phyloP scores from a whole-genome alignment of 139 green algal species.

The Prasinococcaceae sp. region DNA sequence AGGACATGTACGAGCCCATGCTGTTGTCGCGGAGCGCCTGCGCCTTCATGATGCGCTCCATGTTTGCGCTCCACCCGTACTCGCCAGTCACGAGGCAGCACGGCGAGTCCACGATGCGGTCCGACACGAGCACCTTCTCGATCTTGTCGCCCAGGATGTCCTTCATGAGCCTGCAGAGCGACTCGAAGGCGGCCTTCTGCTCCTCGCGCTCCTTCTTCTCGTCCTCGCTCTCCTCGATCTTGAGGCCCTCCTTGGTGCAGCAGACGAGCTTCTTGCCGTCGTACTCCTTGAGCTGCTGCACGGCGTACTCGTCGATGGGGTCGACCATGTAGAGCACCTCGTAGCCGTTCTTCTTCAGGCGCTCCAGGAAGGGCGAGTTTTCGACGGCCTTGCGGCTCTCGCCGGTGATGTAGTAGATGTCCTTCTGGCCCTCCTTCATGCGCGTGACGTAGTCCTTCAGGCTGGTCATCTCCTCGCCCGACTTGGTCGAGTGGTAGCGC shows the following conservation, averaged over 20 bases:
- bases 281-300: constrained; percentile 99
- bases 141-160: constrained; percentile 98
- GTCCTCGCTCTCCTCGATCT: constrained; percentile 59
- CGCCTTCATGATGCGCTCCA: constrained; percentile 99
- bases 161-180: constrained; percentile 86
- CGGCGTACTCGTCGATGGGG: constrained; percentile 99
- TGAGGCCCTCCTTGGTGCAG: constrained; percentile 83
- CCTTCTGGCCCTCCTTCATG: constrained; percentile 96
- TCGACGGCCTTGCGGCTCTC: constrained; percentile 92
- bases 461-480: constrained; percentile 87
- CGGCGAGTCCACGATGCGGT: constrained; percentile 95
- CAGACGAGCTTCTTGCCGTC: constrained; percentile 98
- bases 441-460: constrained; percentile 99
- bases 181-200: constrained; percentile 69
- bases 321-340: constrained; percentile 99
- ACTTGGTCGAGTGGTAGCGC: constrained; percentile 90
- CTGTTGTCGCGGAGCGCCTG: constrained; percentile 89
- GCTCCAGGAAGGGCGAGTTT: constrained; percentile 97
- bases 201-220: constrained; percentile 87
- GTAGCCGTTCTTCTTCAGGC: constrained; percentile 83
- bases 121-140: constrained; percentile 80
- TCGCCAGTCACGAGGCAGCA: constrained; percentile 99
- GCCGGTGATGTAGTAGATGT: constrained; percentile 99
- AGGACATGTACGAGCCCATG: constrained; percentile 94
- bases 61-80: constrained; percentile 99